phyloP scores from a whole-genome alignment of 345 rosid species.

The Abelmoschus esculentus region DNA sequence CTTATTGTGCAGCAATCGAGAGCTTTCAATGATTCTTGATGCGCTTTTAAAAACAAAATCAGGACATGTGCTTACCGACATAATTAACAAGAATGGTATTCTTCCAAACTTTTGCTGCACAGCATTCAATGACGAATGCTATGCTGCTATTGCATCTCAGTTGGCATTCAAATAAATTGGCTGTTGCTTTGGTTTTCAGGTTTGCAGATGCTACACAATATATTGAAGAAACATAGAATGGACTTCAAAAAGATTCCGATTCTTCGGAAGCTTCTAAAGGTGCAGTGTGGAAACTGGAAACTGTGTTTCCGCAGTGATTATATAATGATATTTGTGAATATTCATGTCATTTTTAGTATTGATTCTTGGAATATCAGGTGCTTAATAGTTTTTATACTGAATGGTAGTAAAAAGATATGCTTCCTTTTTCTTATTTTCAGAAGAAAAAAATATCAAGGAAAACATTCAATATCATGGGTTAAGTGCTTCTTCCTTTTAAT shows the following conservation, averaged over 20 bases:
- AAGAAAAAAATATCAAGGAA: neutral
- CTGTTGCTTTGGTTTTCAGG: conserved; percentile 41
- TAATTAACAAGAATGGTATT: conserved; percentile 86
- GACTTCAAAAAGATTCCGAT: conserved; percentile 95
- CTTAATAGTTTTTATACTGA: neutral
- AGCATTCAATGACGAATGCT: conserved; percentile 2
- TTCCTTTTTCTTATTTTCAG: too few species aligned
- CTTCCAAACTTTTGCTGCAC: conserved; percentile 14
- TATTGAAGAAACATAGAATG: conserved; percentile 77
- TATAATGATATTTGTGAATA: neutral
- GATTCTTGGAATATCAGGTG: neutral
- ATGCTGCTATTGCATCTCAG: conserved; percentile 1
- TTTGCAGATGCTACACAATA: conserved; percentile 94
- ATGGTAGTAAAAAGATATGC: too few species aligned
- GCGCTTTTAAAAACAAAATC: conserved; percentile 97
- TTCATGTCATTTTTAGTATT: neutral
- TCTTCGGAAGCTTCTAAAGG: conserved; percentile 97
- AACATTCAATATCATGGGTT: neutral
- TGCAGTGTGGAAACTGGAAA: conserved; percentile 21
- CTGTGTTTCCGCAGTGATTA: neutral
- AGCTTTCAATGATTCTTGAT: conserved; percentile 97
- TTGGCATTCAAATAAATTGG: conserved; percentile 13
- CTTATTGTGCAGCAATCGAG: conserved; percentile 75
- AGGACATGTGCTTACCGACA: conserved; percentile 62
- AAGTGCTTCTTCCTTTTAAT: neutral